Conservation (phyloP, 2,329 filamentous ascomycete species). For the Penicillium sp. region DNA sequence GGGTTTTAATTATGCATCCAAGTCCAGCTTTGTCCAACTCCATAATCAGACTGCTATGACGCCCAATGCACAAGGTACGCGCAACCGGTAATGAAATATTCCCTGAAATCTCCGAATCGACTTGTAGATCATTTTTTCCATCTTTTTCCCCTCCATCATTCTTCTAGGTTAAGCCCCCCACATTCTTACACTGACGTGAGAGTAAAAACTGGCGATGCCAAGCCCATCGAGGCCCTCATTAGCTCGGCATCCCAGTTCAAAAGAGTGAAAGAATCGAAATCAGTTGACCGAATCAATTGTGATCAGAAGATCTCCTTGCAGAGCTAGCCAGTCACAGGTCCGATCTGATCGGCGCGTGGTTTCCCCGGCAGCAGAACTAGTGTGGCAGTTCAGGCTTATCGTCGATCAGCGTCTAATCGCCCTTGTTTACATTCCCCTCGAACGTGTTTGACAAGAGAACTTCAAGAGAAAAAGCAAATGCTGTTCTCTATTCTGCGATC, state of each 20-base stretch:
- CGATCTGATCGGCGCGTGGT: conserved; percentile 19
- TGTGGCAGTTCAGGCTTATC: conserved; percentile 20
- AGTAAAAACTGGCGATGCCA: conserved; percentile 12
- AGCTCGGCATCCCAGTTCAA: not conserved
- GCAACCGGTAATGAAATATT: conserved; percentile 4
- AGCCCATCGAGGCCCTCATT: conserved; percentile 7
- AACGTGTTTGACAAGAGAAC: not conserved
- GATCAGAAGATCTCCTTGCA: not conserved
- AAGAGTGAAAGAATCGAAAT: not conserved
- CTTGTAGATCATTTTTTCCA: not conserved
- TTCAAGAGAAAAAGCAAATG: conserved; percentile 14
- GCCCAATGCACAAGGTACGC: conserved; percentile 13
- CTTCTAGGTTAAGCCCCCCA: not conserved
- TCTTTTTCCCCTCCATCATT: not conserved
- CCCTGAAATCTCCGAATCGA: not conserved
- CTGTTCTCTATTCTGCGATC: conserved; percentile 10
- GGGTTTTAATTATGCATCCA: not conserved
- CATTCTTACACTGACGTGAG: not conserved
- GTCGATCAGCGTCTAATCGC: conserved; percentile 9
- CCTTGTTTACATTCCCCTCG: conserved; percentile 19
- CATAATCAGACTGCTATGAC: conserved; percentile 11
- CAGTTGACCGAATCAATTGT: conserved; percentile 9
- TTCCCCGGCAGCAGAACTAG: conserved; percentile 20
- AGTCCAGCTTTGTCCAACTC: conserved; percentile 6
- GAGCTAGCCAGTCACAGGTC: not conserved